Evolutionary conservation across 768 basidiomycete species (phyloP), one percentile per base, ranked within the genome.

Genomic region (Russula olivacea): DNA sequence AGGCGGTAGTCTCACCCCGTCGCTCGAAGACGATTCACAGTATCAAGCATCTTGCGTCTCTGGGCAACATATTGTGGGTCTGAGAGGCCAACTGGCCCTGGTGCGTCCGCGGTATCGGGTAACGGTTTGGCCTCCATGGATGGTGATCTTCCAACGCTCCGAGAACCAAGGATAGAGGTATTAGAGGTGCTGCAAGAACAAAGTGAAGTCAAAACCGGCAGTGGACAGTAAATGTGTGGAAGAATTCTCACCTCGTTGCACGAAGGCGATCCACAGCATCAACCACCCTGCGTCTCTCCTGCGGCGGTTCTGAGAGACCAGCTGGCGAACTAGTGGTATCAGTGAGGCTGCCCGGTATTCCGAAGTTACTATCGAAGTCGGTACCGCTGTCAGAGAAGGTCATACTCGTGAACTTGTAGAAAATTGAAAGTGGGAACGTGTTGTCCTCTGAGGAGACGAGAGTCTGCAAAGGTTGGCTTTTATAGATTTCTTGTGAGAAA

Each of bases 51-150:
- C 8, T 71, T 74, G 6, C 80, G 77, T 4, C 83, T 76, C 0
- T 71, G 72, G 3, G 75, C 72, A 0, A 78, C 74, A 17, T 79
- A 71, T 9, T 72, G 66, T 0, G 80, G 75, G 63, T 81, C 78
- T 0, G 83, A 81, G 0, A 88, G 76, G 0, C 87, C 87, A 3
- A 87, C 78, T 4, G 38, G 5, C 38, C 15, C 38, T 15, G 73
- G 76, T 12, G 17, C 38, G 51, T 56, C 28, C 19, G 8, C 30
- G 23, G 7, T 15, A 12, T 59, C n/a, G 11, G 21, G 87, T 0
- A 87, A 86, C 0, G 87, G 86, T 47, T 90, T 89, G 0, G 85
- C 80, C 66, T 91, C 88, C 10, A 90, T 89, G 4, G 89, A 77
- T 0, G 89, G 90, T 0, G 86, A 88, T 67, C 89, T 90, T 0